Conservation (phyloP, 2,329 filamentous ascomycete genomes). For the Lachnellula hyalina region DNA sequence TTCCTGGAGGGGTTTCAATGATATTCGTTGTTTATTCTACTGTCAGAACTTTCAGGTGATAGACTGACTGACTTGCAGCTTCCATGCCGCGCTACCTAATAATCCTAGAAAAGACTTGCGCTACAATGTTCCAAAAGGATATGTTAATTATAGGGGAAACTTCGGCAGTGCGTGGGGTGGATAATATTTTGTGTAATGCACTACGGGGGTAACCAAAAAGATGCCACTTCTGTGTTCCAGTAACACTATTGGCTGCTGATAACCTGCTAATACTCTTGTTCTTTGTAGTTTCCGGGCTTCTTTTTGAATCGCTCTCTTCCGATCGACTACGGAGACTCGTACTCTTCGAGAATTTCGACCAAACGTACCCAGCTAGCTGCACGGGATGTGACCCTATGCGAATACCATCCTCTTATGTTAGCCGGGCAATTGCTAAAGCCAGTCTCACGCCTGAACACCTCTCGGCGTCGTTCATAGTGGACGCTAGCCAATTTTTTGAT, state of each 20-base stretch:
- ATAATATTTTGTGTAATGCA: too few relatives aligned
- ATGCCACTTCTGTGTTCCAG: constrained; percentile 12
- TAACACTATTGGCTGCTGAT: constrained; percentile 19
- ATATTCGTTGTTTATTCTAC: not conserved
- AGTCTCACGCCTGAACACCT: constrained; percentile 19
- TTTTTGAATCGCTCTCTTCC: constrained; percentile 27
- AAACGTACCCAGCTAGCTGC: constrained; percentile 26
- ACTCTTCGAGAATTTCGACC: constrained; percentile 35
- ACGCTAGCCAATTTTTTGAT: constrained; percentile 19
- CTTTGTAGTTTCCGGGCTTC: constrained; percentile 21
- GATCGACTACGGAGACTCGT: constrained; percentile 28
- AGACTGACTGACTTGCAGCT: too few relatives aligned
- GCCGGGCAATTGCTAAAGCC: constrained; percentile 12
- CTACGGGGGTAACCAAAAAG: too few relatives aligned
- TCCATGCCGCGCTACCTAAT: too few relatives aligned
- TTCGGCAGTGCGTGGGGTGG: too few relatives aligned
- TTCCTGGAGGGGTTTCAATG: constrained; percentile 5
- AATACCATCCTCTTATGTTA: constrained; percentile 20
- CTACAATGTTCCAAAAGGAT: not conserved
- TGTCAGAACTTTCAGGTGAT: not conserved
- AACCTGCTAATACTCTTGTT: constrained; percentile 14
- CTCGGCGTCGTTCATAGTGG: constrained; percentile 20
- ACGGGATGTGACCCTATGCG: constrained; percentile 19
- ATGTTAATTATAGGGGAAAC: too few relatives aligned
- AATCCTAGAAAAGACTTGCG: too few relatives aligned